A percentile compares a stretch with the other conserved stretches of the same genome.
These are phyloP conservation scores for Plasmodium gonderi DNA, from an alignment of 169 alveolate genomes.

Conservation along the genomic window DNA sequence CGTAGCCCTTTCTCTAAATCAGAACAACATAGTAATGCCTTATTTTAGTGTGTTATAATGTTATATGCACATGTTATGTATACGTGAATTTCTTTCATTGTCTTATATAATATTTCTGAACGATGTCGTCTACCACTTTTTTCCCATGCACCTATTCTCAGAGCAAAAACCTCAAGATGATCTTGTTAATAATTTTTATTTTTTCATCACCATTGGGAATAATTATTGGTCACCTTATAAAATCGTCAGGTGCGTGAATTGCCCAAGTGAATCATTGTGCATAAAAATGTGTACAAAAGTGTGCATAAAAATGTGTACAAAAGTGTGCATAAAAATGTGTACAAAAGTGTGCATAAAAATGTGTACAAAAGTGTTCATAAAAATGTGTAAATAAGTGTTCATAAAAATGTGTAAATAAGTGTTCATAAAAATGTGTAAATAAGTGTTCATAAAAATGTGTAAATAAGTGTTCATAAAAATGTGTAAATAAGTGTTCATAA, in stretches of 20 bases:
- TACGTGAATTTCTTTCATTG: neutral
- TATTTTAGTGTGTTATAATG: neutral
- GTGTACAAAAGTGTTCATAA: too few relatives aligned
- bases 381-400: too few relatives aligned
- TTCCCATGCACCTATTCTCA: neutral
- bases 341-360: too few relatives aligned
- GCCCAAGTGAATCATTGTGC: neutral
- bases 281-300: neutral
- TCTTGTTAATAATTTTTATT: constrained; percentile 17
- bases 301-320: too few relatives aligned
- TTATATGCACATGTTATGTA: neutral
- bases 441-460: too few relatives aligned
- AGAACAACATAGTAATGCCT: constrained; percentile 31
- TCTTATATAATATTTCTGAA: too few relatives aligned
- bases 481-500: too few relatives aligned
- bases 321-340: too few relatives aligned
- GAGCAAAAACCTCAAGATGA: constrained; percentile 39
- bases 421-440: too few relatives aligned
- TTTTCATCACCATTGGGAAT: constrained; percentile 59
- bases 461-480: too few relatives aligned
- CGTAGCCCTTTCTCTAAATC: constrained; percentile 37
- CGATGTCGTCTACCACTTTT: neutral
- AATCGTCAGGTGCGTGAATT: constrained; percentile 17
- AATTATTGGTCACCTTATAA: constrained; percentile 24
- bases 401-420: too few relatives aligned